Conservation (phyloP, 768 basidiomycete genomes). For the Termitomyces sp. region DNA sequence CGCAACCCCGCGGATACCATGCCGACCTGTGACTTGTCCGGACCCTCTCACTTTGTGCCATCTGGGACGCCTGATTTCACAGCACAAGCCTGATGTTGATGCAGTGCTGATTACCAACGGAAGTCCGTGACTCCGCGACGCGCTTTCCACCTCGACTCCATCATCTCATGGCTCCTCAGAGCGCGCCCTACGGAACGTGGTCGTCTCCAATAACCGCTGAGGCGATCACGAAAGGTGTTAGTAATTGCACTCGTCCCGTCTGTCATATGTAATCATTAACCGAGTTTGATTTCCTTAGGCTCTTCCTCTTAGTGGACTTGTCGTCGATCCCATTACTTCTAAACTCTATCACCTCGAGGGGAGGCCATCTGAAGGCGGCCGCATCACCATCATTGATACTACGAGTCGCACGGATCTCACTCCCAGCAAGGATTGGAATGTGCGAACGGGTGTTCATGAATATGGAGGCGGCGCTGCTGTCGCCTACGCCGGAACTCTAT, state of each 20-base stretch:
- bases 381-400: slow-evolving; percentile 54
- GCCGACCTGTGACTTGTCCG: too few species aligned
- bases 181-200: slow-evolving; percentile 62
- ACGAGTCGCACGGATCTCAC: slow-evolving; percentile 44
- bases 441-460: slow-evolving; percentile 55
- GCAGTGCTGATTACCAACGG: background rate
- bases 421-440: slow-evolving; percentile 46
- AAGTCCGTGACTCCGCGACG: background rate
- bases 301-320: slow-evolving; percentile 31
- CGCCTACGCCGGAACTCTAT: slow-evolving; percentile 36
- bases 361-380: slow-evolving; percentile 46
- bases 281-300: slow-evolving; percentile 24
- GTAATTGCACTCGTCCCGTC: slow-evolving; percentile 2
- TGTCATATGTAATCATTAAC: background rate
- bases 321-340: slow-evolving; percentile 46
- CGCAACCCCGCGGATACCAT: too few species aligned
- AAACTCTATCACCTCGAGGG: slow-evolving; percentile 52
- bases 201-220: slow-evolving; percentile 50
- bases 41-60: too few species aligned
- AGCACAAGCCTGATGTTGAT: background rate
- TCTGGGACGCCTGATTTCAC: background rate
- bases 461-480: slow-evolving; percentile 59
- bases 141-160: background rate
- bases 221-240: slow-evolving; percentile 38
- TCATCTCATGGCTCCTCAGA: slow-evolving; percentile 8